A percentile compares a stretch with the other conserved stretches of the same genome.
Evolutionary conservation across 192 early-diverging fungal species (phyloP).

Genomic region (Chytriomyces confervae): DNA sequence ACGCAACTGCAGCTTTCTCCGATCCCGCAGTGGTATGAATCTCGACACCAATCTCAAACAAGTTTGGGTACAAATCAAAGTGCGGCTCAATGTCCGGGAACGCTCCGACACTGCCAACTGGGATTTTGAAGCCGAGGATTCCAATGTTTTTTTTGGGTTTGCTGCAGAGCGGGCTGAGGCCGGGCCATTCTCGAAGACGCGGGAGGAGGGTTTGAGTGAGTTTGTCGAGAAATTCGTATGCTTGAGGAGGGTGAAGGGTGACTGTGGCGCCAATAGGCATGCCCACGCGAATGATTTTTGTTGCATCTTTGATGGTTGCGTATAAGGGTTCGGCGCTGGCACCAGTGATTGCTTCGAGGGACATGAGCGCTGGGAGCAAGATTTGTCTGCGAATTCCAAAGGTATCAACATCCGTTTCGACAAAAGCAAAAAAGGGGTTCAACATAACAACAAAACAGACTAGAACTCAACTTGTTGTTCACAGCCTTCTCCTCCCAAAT

Average conservation of each 20-base stretch:
- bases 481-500: conserved; percentile 88
- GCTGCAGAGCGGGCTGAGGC: conserved; percentile 76
- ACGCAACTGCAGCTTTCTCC: conserved; percentile 76
- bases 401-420: not conserved
- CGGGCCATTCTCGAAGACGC: conserved; percentile 89
- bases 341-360: conserved; percentile 87
- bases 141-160: conserved; percentile 61
- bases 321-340: conserved; percentile 78
- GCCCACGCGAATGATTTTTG: conserved; percentile 86
- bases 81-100: conserved; percentile 98
- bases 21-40: conserved; percentile 82
- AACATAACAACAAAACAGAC: not conserved
- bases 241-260: conserved; percentile 77
- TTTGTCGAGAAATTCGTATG: conserved; percentile 96
- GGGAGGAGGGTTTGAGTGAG: conserved; percentile 93
- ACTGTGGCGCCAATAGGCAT: conserved; percentile 92
- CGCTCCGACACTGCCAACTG: conserved; percentile 78
- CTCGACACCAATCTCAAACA: conserved; percentile 86
- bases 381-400: conserved; percentile 41
- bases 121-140: conserved; percentile 84
- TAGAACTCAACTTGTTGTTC: conserved; percentile 77
- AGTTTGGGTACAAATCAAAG: conserved; percentile 90
- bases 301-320: conserved; percentile 77
- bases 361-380: conserved; percentile 88
- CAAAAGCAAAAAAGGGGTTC: not conserved